phyloP scores from a whole-genome alignment of 352 stramenopile genomes.

The Phytophthora pluvialis region DNA sequence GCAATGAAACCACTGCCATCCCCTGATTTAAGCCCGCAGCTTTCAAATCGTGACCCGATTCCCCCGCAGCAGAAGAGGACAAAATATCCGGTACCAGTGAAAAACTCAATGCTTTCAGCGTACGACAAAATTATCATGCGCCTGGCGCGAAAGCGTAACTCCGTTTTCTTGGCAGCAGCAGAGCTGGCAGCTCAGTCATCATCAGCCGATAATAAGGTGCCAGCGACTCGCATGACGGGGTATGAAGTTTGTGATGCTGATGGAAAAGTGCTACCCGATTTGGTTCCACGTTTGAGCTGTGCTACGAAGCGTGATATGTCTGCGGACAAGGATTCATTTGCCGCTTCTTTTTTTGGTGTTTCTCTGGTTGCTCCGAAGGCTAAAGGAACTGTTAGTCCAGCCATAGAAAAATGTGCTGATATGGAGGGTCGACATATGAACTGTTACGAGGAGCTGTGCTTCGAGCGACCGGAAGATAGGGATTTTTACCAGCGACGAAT shows the following conservation, averaged over 20 bases:
- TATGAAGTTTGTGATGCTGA: conserved; percentile 31
- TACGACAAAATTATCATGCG: conserved; percentile 50
- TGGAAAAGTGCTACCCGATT: conserved; percentile 26
- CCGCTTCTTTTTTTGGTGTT: conserved; percentile 32
- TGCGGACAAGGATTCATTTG: conserved; percentile 16
- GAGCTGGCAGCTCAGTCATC: conserved; percentile 10
- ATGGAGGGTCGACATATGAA: conserved; percentile 10
- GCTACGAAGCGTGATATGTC: conserved; percentile 27
- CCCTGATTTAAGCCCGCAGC: not conserved
- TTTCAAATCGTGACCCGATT: conserved; percentile 21
- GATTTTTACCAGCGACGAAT: conserved; percentile 55
- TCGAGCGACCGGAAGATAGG: conserved; percentile 43
- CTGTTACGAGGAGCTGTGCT: conserved; percentile 48
- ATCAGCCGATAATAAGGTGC: not conserved
- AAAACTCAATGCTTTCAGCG: conserved; percentile 21
- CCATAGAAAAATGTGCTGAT: not conserved
- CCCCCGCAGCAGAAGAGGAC: conserved; percentile 17
- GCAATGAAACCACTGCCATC: not conserved
- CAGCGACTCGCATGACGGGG: conserved; percentile 7
- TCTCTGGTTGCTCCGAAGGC: conserved; percentile 20
- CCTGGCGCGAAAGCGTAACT: conserved; percentile 53
- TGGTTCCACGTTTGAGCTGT: conserved; percentile 24
- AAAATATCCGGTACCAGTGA: conserved; percentile 50
- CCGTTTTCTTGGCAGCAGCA: conserved; percentile 33
- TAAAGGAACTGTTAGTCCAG: conserved; percentile 7